A percentile compares a stretch with the other conserved stretches of the same genome.
These are phyloP conservation scores for Xylaria arbuscula DNA, from an alignment of 2,329 filamentous ascomycete genomes.

Conservation along the genomic window DNA sequence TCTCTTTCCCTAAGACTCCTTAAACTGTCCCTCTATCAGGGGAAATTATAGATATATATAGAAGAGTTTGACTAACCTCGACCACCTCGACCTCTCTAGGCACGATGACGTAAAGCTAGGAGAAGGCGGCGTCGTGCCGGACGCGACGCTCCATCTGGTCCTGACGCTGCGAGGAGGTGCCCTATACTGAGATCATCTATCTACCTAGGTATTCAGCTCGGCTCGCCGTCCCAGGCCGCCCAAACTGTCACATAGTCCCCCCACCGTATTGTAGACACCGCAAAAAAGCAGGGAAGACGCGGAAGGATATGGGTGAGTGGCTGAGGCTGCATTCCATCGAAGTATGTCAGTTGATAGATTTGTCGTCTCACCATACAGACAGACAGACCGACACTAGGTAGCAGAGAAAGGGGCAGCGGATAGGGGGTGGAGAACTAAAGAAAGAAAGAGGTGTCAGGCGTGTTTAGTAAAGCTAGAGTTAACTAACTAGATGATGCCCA, in stretches of 20 bases:
- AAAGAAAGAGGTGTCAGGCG: no score
- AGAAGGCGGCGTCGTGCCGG: constrained; percentile 91
- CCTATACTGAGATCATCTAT: constrained; percentile 32
- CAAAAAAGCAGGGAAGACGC: no score
- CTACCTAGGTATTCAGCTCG: neutral
- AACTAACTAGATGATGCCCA: no score
- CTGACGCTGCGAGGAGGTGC: constrained; percentile 87
- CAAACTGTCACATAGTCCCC: neutral
- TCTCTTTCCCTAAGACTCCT: neutral
- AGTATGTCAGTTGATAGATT: neutral
- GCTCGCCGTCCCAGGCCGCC: neutral
- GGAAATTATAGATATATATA: no score
- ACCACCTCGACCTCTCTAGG: constrained; percentile 68
- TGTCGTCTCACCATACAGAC: no score
- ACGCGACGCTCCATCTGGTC: constrained; percentile 93
- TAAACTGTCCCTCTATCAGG: neutral
- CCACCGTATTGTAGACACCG: neutral
- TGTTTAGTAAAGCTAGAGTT: no score
- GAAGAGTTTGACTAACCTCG: no score
- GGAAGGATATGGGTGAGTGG: no score
- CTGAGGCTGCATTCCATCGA: neutral
- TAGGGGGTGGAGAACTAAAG: no score
- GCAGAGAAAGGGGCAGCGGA: neutral
- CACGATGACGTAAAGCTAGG: constrained; percentile 92
- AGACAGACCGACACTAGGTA: neutral